Percentiles rank a stretch among this genome's conserved stretches.
Conservation (phyloP, 257 asterid species). For the Knoxia roxburghii region DNA sequence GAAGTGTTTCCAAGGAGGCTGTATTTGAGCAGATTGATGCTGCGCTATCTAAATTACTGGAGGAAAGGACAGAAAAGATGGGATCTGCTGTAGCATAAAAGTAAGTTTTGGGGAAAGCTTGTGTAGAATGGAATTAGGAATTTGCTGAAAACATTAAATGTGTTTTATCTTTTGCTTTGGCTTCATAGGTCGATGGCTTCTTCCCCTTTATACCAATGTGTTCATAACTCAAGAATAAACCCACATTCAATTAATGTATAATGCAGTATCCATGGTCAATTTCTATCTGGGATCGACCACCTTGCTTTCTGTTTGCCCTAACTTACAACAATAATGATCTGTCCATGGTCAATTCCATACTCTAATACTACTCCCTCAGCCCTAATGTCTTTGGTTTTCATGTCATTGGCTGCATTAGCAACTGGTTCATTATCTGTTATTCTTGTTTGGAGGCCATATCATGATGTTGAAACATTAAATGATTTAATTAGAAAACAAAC, state of each 20-base stretch:
- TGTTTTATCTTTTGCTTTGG: not conserved
- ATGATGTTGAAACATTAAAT: too few species aligned
- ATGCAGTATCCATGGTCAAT: not conserved
- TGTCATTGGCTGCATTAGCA: not conserved
- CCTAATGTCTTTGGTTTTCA: too few species aligned
- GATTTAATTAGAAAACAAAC: too few species aligned
- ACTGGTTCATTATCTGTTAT: too few species aligned
- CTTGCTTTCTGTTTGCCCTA: not conserved
- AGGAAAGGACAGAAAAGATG: slow-evolving; percentile 14
- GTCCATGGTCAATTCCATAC: too few species aligned
- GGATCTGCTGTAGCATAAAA: slow-evolving; percentile 24
- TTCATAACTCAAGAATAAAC: too few species aligned
- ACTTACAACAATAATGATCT: not conserved
- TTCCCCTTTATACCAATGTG: not conserved
- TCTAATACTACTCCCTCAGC: too few species aligned
- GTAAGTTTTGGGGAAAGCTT: not conserved
- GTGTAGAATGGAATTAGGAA: not conserved
- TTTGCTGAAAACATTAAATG: not conserved
- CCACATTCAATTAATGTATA: too few species aligned
- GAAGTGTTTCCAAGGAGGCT: slow-evolving; percentile 28
- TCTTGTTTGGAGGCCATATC: too few species aligned
- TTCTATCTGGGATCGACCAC: not conserved
- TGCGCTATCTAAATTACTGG: slow-evolving; percentile 24
- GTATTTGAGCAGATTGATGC: slow-evolving; percentile 34
- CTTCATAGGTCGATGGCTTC: not conserved